A percentile compares a stretch with the other conserved stretches of the same genome.
Evolutionary conservation across 495 filamentous ascomycete species (phyloP).

Genomic region (Extremus antarcticus): DNA sequence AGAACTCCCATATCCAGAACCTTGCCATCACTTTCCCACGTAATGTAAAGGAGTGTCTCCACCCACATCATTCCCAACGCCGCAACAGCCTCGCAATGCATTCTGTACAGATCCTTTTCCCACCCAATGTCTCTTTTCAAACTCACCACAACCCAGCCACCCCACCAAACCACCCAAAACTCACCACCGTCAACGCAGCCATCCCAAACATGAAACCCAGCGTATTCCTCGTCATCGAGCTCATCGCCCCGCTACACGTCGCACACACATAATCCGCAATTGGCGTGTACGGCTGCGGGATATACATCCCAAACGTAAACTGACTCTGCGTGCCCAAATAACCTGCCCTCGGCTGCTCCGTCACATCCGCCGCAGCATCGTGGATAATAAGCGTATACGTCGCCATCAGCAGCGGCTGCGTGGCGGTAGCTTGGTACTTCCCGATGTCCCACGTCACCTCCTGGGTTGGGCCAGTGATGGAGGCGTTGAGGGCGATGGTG

Average conservation of each 20-base stretch:
- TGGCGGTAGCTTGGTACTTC: slow-evolving; percentile 48
- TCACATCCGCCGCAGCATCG: slow-evolving; percentile 55
- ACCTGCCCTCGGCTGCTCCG: slow-evolving; percentile 55
- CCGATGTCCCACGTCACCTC: slow-evolving; percentile 70
- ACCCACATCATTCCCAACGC: not conserved
- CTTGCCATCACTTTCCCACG: not conserved
- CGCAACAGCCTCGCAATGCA: not conserved
- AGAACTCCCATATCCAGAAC: not conserved
- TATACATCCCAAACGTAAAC: slow-evolving; percentile 76
- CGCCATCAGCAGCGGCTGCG: slow-evolving; percentile 53
- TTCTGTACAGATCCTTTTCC: not conserved
- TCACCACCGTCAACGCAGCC: slow-evolving; percentile 61
- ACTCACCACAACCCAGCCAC: slow-evolving; percentile 50
- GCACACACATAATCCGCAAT: slow-evolving; percentile 46
- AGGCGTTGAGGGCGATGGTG: slow-evolving; percentile 56
- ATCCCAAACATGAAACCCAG: slow-evolving; percentile 66
- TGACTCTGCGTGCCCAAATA: slow-evolving; percentile 54
- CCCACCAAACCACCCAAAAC: slow-evolving; percentile 82
- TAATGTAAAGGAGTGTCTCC: not conserved
- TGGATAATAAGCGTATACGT: slow-evolving; percentile 78
- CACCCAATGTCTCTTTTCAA: not conserved
- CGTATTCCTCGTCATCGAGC: slow-evolving; percentile 50
- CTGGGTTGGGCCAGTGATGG: slow-evolving; percentile 40
- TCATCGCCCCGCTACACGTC: slow-evolving; percentile 58
- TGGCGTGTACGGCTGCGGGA: slow-evolving; percentile 51